Evolutionary conservation across 2,329 filamentous ascomycete genomes (phyloP).

Genomic region (Pseudogymnoascus sp.): DNA sequence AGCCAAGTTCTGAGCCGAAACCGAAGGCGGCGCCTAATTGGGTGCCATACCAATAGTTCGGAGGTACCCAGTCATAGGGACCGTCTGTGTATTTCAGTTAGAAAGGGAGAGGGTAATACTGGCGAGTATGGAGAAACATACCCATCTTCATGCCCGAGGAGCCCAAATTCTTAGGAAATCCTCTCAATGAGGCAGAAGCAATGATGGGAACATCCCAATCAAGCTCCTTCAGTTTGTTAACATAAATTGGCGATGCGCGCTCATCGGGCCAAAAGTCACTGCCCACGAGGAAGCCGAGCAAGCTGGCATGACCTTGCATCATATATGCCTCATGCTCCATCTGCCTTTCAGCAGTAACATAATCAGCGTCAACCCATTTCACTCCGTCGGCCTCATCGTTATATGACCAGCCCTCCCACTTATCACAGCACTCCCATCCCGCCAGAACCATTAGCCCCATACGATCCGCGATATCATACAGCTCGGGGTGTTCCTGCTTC

Average conservation of each 20-base stretch:
- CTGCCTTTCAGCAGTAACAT: conserved; percentile 43
- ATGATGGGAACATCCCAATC: conserved; percentile 53
- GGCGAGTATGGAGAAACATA: background rate
- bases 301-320: conserved; percentile 52
- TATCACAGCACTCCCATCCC: conserved; percentile 61
- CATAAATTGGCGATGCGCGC: conserved; percentile 45
- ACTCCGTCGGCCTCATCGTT: conserved; percentile 43
- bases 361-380: conserved; percentile 47
- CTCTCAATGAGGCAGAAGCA: conserved; percentile 48
- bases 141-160: conserved; percentile 56
- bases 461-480: conserved; percentile 52
- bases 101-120: background rate
- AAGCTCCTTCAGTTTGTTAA: conserved; percentile 40
- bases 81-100: conserved; percentile 33
- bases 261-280: conserved; percentile 59
- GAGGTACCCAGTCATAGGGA: conserved; percentile 59
- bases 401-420: conserved; percentile 59
- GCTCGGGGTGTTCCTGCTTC: conserved; percentile 54
- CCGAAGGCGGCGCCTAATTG: conserved; percentile 51
- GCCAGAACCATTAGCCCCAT: conserved; percentile 55
- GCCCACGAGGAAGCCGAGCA: conserved; percentile 51
- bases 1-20: conserved; percentile 54
- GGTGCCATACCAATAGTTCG: conserved; percentile 55
- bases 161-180: conserved; percentile 43
- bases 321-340: conserved; percentile 54